Conservation (phyloP, 345 rosid species). For the Dimocarpus longan region DNA sequence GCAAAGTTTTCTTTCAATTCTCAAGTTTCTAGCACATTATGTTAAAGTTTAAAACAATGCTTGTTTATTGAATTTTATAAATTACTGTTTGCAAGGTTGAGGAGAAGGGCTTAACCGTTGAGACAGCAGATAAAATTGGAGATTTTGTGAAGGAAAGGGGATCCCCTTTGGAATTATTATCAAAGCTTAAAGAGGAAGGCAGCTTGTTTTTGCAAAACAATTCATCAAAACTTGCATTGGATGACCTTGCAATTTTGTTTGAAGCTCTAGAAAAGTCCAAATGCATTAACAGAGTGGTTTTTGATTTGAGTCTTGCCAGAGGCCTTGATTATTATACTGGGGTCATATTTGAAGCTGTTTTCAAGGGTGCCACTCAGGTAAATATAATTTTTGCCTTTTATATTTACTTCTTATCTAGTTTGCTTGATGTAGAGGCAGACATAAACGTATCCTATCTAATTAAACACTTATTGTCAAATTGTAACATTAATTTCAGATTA, state of each 20-base stretch:
- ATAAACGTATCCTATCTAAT: background rate
- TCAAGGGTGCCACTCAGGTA: conserved; percentile 84
- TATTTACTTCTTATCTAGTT: background rate
- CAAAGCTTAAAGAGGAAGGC: conserved; percentile 62
- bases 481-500: background rate
- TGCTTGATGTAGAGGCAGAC: background rate
- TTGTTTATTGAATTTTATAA: background rate
- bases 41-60: background rate
- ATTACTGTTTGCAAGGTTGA: conserved; percentile 55
- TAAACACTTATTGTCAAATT: background rate
- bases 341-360: conserved; percentile 88
- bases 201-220: conserved; percentile 57
- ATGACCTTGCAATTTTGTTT: conserved; percentile 77
- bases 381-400: background rate
- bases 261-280: conserved; percentile 79
- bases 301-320: conserved; percentile 96
- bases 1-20: background rate
- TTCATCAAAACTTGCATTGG: conserved; percentile 66
- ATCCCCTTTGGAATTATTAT: conserved; percentile 58
- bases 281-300: conserved; percentile 74
- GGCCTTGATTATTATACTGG: conserved; percentile 99
- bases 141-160: conserved; percentile 80
- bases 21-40: background rate
- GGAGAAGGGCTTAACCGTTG: conserved; percentile 75
- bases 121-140: conserved; percentile 80